A percentile compares a stretch with the other conserved stretches of the same genome.
Evolutionary conservation across 305 asterid species (phyloP).

Genomic region (Solanum chacoense): DNA sequence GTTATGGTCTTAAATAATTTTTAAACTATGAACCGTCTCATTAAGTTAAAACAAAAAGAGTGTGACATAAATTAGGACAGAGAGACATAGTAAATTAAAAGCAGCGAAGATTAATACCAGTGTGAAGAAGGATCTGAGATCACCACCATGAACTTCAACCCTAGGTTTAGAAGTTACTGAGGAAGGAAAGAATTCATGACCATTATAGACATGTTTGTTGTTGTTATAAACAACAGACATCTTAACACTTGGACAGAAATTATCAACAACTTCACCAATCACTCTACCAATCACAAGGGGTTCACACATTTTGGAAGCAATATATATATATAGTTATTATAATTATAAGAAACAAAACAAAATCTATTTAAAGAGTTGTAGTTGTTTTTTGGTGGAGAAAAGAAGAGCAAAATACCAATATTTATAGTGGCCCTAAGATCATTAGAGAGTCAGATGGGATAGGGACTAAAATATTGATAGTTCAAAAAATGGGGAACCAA

Average conservation of each 20-base stretch:
- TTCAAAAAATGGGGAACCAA: background rate
- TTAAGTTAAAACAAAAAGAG: background rate
- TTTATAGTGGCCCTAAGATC: constrained; percentile 36
- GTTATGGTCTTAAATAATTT: background rate
- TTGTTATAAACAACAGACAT: constrained; percentile 59
- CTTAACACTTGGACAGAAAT: constrained; percentile 31
- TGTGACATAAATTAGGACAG: background rate
- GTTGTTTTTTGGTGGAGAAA: constrained; percentile 10
- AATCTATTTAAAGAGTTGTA: background rate
- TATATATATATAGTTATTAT: background rate
- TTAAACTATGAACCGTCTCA: background rate
- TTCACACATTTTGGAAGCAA: constrained; percentile 18
- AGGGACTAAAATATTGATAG: background rate
- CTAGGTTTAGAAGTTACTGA: constrained; percentile 43
- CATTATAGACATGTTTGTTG: constrained; percentile 59
- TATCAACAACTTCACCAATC: constrained; percentile 78
- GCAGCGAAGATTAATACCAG: constrained; percentile 18
- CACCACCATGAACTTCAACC: constrained; percentile 72
- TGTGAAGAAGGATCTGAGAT: constrained; percentile 72
- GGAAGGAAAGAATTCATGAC: constrained; percentile 79
- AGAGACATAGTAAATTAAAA: background rate
- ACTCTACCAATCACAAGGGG: constrained; percentile 62
- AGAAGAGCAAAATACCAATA: constrained; percentile 4
- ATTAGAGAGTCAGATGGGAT: background rate
- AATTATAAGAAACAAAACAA: background rate